phyloP scores from a whole-genome alignment of 2,329 filamentous ascomycete genomes.

The Colletotrichum orchidophilum region DNA sequence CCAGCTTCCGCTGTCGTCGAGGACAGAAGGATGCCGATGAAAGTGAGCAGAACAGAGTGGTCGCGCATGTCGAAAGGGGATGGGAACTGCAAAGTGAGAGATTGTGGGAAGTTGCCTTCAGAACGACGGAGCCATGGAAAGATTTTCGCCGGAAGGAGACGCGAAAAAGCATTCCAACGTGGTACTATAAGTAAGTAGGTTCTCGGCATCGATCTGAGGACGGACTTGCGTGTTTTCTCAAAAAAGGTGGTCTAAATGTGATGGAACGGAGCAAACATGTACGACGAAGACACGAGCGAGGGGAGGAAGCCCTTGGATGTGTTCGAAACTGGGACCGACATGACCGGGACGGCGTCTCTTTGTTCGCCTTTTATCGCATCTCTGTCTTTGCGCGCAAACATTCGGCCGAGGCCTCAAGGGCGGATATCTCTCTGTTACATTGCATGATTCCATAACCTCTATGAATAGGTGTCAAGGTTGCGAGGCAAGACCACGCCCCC shows the following conservation, averaged over 20 bases:
- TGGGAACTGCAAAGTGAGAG: neutral
- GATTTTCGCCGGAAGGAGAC: neutral
- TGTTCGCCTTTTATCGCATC: neutral
- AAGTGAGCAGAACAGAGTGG: neutral
- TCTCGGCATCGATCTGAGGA: neutral
- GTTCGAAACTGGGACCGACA: neutral
- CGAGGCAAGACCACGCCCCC: no score
- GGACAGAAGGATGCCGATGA: neutral
- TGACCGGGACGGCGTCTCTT: neutral
- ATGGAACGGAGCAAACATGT: neutral
- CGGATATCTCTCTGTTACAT: neutral
- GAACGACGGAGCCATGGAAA: neutral
- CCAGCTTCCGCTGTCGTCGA: neutral
- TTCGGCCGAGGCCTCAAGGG: neutral
- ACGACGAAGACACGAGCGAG: neutral
- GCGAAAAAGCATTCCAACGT: neutral
- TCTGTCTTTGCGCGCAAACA: neutral
- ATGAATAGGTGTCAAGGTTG: neutral
- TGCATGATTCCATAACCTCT: neutral
- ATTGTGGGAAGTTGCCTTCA: neutral
- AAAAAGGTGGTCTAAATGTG: neutral
- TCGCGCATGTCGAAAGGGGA: neutral
- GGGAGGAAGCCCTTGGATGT: neutral
- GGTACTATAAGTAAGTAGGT: neutral
- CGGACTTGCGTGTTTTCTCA: neutral